Conservation (phyloP, 1,284 basidiomycete genomes). For the Ustilago xerochloae region DNA sequence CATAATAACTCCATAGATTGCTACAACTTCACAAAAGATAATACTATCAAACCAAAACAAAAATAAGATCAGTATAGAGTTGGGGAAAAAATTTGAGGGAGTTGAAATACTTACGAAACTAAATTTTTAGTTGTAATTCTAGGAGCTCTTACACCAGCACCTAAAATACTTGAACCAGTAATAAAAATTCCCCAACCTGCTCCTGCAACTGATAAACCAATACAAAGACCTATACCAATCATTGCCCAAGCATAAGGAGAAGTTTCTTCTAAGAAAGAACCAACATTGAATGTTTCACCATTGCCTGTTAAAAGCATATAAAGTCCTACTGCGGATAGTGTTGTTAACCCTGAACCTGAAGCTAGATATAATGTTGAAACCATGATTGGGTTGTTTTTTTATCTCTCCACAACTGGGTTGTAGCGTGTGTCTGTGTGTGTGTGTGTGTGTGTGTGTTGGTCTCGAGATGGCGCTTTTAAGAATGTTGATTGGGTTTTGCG, state of each 20-base stretch:
- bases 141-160: slow-evolving; percentile 92
- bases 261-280: slow-evolving; percentile 85
- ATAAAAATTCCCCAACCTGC: slow-evolving; percentile 99
- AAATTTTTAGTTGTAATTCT: slow-evolving; percentile 97
- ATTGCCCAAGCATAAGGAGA: slow-evolving; percentile 94
- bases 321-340: slow-evolving; percentile 38
- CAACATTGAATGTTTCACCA: slow-evolving; percentile 53
- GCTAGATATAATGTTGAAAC: slow-evolving; percentile 41
- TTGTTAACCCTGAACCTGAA: slow-evolving; percentile 21
- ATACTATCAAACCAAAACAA: slow-evolving; percentile 70
- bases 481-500: too few relatives aligned
- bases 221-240: slow-evolving; percentile 89
- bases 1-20: slow-evolving; percentile 89
- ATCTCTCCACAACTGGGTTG: too few relatives aligned
- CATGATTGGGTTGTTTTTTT: too few relatives aligned
- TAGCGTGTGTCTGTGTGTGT: too few relatives aligned
- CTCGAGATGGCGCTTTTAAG: too few relatives aligned
- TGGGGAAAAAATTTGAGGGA: not conserved
- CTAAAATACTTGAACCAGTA: slow-evolving; percentile 92
- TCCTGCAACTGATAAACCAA: slow-evolving; percentile 91
- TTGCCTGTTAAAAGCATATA: slow-evolving; percentile 58
- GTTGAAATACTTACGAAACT: slow-evolving; percentile 78
- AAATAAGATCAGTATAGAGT: not conserved
- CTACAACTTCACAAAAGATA: slow-evolving; percentile 99
- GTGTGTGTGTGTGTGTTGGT: too few relatives aligned